Evolutionary conservation across 1,284 basidiomycete genomes (phyloP), one percentile per base, ranked within the genome.

Genomic region (Boletus smithii): DNA sequence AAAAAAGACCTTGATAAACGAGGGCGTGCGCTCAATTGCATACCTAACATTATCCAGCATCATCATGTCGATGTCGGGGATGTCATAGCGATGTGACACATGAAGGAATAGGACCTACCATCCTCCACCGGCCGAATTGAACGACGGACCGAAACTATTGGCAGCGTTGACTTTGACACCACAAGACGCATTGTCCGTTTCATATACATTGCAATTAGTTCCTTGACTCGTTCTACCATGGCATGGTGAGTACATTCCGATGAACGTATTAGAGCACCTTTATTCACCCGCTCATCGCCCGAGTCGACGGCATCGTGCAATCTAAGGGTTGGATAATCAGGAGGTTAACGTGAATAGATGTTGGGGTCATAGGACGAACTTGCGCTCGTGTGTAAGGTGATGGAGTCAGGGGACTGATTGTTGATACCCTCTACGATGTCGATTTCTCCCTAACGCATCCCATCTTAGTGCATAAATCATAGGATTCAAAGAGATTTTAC

Each of bases 401-500:
- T 69, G 71, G 66, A 14, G 56, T 88, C 76, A 4, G 77, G 72
- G 1, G 67, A 63, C 54, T 74, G 69, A 53, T 77, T 73, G 55
- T 87, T 85, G 32, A 86, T 74, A 14, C 79, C 83, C 63, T 88
- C 85, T 23, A 88, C 47, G 41, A 88, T 83, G 61, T 87, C 85
- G 27, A 85, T 71, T 63, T 88, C 80, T 6, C 81, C 61, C 63
- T 66, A 8, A 39, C 3, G 9, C 5, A 14, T 17, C 23, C 17
- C 24, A 16, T 42, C 10, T 52, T 10, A 44, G 37, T 10, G 10
- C 8, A 11, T 26, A 10, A 16, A 2, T 23, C 3, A 24, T 10
- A 4, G 1, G 9, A 26, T 10, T 8, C 2, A 3, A 36, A 4
- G 14, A 13, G n/a, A 16, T 6, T 4, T 10, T 42, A 55, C 61